Conservation (phyloP, 345 rosid genomes). For the Kernera saxatilis region DNA sequence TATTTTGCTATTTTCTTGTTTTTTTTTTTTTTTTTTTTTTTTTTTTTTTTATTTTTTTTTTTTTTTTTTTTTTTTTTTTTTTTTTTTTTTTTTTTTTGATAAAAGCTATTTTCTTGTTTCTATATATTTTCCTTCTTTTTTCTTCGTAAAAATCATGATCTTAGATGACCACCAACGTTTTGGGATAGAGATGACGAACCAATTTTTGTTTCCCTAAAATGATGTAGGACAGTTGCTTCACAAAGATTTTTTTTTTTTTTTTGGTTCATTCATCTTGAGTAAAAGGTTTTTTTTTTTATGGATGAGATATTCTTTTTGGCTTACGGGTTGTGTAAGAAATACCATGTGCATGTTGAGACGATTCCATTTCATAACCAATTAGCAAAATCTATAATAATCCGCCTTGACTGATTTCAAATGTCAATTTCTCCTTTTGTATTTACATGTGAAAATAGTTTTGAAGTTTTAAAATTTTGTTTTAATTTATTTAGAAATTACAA, state of each 20-base stretch:
- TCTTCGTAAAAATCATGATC: not conserved
- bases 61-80: no score
- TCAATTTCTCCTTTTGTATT: not conserved
- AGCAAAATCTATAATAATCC: not conserved
- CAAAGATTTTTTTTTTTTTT: not conserved
- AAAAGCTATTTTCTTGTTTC: not conserved
- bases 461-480: not conserved
- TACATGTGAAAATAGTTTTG: not conserved
- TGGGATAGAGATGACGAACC: not conserved
- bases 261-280: not conserved
- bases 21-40: not conserved
- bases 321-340: not conserved
- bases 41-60: no score
- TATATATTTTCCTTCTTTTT: not conserved
- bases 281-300: not conserved
- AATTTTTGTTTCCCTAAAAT: not conserved
- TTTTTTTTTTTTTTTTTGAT: no score
- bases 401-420: not conserved
- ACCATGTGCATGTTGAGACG: not conserved
- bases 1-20: not conserved
- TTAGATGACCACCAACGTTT: not conserved
- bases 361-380: not conserved
- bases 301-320: not conserved
- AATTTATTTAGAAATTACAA: not conserved
- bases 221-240: not conserved